Evolutionary conservation across 2,329 filamentous ascomycete species (phyloP).

Genomic region (Pestalotiopsis fici): DNA sequence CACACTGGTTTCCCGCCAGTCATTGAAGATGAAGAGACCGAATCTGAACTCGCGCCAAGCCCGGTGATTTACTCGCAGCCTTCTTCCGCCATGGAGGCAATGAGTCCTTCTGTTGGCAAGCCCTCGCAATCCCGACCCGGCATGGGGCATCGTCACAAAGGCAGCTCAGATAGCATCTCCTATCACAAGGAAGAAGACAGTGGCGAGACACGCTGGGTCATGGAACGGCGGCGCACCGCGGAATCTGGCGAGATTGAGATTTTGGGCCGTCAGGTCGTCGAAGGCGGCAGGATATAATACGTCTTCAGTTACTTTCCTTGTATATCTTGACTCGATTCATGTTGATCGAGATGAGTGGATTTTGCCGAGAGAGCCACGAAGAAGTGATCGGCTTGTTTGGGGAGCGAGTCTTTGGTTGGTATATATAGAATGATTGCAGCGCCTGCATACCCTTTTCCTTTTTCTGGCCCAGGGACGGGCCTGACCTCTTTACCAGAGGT

Average conservation of each 20-base stretch:
- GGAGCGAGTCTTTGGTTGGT: background rate
- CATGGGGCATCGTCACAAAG: constrained; percentile 37
- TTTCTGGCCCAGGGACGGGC: background rate
- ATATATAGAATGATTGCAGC: background rate
- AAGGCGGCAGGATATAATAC: constrained; percentile 46
- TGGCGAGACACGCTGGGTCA: constrained; percentile 65
- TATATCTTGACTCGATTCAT: background rate
- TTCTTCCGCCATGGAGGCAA: constrained; percentile 12
- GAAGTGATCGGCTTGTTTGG: background rate
- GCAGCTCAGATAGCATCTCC: constrained; percentile 69
- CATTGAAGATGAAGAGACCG: constrained; percentile 38
- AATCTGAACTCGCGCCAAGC: constrained; percentile 12
- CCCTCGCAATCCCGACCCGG: constrained; percentile 28
- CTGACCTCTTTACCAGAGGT: background rate
- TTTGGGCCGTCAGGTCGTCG: constrained; percentile 65
- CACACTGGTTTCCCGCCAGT: constrained; percentile 33
- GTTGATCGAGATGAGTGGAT: background rate
- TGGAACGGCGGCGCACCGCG: constrained; percentile 67
- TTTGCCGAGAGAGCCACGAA: background rate
- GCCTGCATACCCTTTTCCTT: background rate
- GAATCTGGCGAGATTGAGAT: constrained; percentile 67
- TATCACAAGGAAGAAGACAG: constrained; percentile 65
- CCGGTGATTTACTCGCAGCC: constrained; percentile 23
- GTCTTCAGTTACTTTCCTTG: background rate
- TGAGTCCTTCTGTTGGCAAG: constrained; percentile 16